phyloP scores from a whole-genome alignment of 2,329 filamentous ascomycete species.

The Trichoderma atroviride region DNA sequence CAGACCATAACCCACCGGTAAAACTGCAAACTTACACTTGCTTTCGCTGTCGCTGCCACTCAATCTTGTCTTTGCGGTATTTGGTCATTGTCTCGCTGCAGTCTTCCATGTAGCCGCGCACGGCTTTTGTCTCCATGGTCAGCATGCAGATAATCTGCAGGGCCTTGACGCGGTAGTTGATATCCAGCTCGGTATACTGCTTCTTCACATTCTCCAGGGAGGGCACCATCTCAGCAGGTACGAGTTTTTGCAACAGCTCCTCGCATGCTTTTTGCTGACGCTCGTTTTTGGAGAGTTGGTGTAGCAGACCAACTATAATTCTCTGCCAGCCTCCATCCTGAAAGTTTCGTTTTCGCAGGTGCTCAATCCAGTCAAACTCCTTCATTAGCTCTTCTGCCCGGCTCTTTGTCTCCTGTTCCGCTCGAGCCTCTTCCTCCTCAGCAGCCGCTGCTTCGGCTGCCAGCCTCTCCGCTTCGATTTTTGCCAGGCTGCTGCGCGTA shows the following conservation, averaged over 20 bases:
- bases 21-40: conserved; percentile 54
- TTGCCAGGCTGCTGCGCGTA: conserved; percentile 83
- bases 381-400: conserved; percentile 75
- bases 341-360: conserved; percentile 82
- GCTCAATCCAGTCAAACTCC: conserved; percentile 81
- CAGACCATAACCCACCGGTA: background rate
- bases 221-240: conserved; percentile 74
- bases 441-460: conserved; percentile 61
- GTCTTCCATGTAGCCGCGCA: conserved; percentile 87
- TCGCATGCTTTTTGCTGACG: conserved; percentile 73
- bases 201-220: conserved; percentile 71
- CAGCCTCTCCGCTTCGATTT: conserved; percentile 72
- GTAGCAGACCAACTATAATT: conserved; percentile 82
- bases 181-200: conserved; percentile 74
- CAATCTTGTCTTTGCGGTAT: conserved; percentile 93
- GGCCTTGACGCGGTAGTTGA: conserved; percentile 79
- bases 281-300: conserved; percentile 80
- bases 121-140: conserved; percentile 80
- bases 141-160: conserved; percentile 86
- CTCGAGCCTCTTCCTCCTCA: conserved; percentile 51
- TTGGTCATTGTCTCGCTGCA: conserved; percentile 93
- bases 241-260: conserved; percentile 76
- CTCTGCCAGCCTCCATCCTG: conserved; percentile 87
- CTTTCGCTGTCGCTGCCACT: conserved; percentile 79
- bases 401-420: conserved; percentile 58